Evolutionary conservation across 257 asterid species (phyloP).

Genomic region (Mentha longifolia): DNA sequence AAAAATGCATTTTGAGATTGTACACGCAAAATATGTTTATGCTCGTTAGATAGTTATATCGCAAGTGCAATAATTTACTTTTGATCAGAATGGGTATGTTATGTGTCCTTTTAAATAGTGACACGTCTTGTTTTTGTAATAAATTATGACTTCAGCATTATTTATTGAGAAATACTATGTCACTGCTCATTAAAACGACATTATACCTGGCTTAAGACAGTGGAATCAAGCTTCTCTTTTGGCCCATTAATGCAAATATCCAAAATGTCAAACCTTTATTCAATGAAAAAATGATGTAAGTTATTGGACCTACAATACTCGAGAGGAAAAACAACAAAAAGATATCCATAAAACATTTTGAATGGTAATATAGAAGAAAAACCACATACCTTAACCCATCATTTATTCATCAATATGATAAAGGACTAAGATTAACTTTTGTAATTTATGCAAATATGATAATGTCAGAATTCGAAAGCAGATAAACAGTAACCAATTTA

Average conservation of each 20-base stretch:
- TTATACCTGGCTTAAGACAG: constrained; percentile 95
- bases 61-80: constrained; percentile 1
- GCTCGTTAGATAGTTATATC: constrained; percentile 12
- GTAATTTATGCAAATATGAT: neutral
- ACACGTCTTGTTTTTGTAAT: no score
- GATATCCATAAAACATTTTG: neutral
- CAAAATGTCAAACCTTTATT: constrained; percentile 79
- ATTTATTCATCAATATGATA: constrained; percentile 7
- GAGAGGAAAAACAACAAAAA: constrained; percentile 22
- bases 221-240: constrained; percentile 90
- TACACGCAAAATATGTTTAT: constrained; percentile 4
- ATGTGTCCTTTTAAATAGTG: no score
- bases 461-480: neutral
- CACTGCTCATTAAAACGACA: neutral
- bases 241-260: constrained; percentile 93
- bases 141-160: no score
- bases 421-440: neutral
- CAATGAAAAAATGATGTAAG: constrained; percentile 28
- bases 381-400: constrained; percentile 16
- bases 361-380: constrained; percentile 16
- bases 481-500: constrained; percentile 17
- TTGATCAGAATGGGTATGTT: neutral
- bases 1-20: constrained; percentile 1
- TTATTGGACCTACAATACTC: constrained; percentile 14
- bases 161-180: constrained; percentile 8